Conservation (phyloP, 257 asterid genomes). For the Solanum bulbocastanum region DNA sequence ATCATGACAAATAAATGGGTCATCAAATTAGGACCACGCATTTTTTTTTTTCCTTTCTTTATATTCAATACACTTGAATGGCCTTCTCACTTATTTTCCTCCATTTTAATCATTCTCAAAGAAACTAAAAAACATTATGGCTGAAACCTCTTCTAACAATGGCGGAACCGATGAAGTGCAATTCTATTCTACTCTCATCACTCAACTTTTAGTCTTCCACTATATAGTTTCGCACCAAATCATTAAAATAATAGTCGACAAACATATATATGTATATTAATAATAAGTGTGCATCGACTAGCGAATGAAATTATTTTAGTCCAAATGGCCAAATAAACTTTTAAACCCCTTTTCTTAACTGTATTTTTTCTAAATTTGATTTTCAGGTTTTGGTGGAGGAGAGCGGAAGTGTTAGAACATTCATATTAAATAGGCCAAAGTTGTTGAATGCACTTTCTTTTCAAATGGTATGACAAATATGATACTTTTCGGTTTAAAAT, state of each 20-base stretch:
- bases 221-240: background rate
- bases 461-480: background rate
- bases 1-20: too few species aligned
- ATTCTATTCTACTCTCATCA: background rate
- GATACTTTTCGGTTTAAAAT: background rate
- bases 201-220: background rate
- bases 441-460: background rate
- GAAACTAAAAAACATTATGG: constrained; percentile 17
- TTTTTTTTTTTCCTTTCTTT: too few species aligned
- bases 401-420: background rate
- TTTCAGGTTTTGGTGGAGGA: background rate
- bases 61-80: background rate
- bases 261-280: too few species aligned
- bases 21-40: too few species aligned
- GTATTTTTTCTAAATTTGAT: background rate
- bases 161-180: constrained; percentile 37
- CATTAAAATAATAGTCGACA: too few species aligned
- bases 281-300: background rate
- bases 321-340: background rate
- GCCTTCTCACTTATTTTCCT: background rate
- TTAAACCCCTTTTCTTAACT: background rate
- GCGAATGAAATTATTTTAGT: background rate
- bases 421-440: background rate
- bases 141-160: constrained; percentile 17
- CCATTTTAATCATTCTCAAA: background rate